These are phyloP conservation scores for Cladosporium colombiae DNA, from an alignment of 2,329 filamentous ascomycete genomes.

Conservation along the genomic window DNA sequence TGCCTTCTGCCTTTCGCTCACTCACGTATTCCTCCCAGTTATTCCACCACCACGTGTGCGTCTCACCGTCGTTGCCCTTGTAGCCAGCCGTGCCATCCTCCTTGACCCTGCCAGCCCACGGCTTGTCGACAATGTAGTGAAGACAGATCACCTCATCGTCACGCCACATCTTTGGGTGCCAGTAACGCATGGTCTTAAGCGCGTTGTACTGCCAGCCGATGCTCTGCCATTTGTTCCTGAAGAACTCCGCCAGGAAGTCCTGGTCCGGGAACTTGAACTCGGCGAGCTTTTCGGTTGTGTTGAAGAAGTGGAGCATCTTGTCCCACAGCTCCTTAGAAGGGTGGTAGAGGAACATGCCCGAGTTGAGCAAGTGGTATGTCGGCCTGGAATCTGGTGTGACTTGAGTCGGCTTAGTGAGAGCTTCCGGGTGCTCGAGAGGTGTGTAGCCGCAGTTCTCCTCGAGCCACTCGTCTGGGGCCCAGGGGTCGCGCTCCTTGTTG, in stretches of 20 bases:
- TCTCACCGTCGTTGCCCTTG: slow-evolving; percentile 52
- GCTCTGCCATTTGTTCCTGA: slow-evolving; percentile 45
- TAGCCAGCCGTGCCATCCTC: slow-evolving; percentile 50
- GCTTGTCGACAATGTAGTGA: slow-evolving; percentile 60
- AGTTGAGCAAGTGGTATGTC: slow-evolving; percentile 53
- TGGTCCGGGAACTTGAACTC: slow-evolving; percentile 56
- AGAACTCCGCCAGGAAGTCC: slow-evolving; percentile 55
- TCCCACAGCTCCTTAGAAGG: slow-evolving; percentile 44
- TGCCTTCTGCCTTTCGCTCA: slow-evolving; percentile 17
- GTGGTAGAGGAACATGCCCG: slow-evolving; percentile 54
- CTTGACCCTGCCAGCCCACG: slow-evolving; percentile 50
- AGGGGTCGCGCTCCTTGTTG: slow-evolving; percentile 52
- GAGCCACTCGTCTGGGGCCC: slow-evolving; percentile 53
- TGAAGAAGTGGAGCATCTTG: slow-evolving; percentile 45
- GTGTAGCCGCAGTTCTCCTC: slow-evolving; percentile 53
- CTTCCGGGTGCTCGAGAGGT: slow-evolving; percentile 40
- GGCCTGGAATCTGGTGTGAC: slow-evolving; percentile 35
- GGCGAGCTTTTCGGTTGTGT: slow-evolving; percentile 42
- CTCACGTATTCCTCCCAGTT: slow-evolving; percentile 41
- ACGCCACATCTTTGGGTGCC: slow-evolving; percentile 54
- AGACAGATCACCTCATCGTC: slow-evolving; percentile 51
- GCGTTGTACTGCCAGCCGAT: slow-evolving; percentile 56
- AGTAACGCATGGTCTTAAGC: slow-evolving; percentile 56
- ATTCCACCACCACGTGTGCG: slow-evolving; percentile 57
- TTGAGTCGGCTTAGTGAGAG: slow-evolving; percentile 38